Conservation (phyloP, 192 early-diverging fungal species). For the Linnemannia exigua region DNA sequence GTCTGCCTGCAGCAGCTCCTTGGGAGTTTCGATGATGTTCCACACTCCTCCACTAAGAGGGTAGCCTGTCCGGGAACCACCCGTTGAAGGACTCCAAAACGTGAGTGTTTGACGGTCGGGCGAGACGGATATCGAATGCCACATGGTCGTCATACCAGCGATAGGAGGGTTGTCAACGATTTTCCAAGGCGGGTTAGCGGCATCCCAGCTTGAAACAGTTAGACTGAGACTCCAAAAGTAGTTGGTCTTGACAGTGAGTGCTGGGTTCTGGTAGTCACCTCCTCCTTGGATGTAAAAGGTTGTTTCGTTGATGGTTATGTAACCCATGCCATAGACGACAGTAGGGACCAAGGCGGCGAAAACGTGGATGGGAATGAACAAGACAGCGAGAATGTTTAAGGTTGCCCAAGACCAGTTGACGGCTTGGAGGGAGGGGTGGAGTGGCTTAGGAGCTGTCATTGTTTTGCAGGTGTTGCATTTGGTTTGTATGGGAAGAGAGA, state of each 20-base stretch:
- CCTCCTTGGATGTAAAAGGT: background rate
- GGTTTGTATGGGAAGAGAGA: background rate
- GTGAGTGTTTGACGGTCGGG: background rate
- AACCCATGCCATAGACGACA: background rate
- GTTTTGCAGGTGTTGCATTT: background rate
- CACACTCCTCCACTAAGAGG: background rate
- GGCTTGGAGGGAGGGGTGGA: background rate
- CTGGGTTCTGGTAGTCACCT: background rate
- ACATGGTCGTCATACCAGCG: background rate
- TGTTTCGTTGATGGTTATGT: background rate
- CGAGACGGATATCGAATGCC: background rate
- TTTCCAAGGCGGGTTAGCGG: background rate
- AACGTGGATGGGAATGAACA: background rate
- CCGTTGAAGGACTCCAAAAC: background rate
- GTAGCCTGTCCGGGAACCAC: background rate
- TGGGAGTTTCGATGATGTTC: background rate
- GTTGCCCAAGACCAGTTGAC: background rate
- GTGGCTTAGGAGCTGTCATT: background rate
- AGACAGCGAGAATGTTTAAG: background rate
- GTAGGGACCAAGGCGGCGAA: background rate
- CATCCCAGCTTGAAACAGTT: background rate
- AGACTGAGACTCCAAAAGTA: background rate
- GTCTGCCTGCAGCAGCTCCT: background rate
- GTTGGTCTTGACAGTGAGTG: background rate
- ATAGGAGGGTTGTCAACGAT: background rate